A percentile compares a stretch with the other conserved stretches of the same genome.
Evolutionary conservation across 305 asterid species (phyloP).

Genomic region (Withania somnifera): DNA sequence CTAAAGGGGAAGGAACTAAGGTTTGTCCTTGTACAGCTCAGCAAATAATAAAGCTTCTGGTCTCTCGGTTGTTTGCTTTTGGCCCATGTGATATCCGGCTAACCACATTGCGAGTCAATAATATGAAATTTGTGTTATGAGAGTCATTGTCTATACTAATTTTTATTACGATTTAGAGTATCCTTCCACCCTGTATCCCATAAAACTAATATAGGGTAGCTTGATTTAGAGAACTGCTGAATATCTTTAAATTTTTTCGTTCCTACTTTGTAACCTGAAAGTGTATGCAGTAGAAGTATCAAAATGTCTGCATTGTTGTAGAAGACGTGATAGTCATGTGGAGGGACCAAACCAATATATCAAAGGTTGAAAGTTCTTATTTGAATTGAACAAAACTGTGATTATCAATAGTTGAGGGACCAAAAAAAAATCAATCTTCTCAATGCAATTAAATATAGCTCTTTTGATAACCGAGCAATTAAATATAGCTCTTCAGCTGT

Average conservation of each 20-base stretch:
- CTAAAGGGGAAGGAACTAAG: slow-evolving; percentile 83
- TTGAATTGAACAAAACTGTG: neutral
- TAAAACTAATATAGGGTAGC: no score
- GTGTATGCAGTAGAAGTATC: neutral
- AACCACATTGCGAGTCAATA: neutral
- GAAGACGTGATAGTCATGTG: neutral
- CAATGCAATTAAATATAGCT: neutral
- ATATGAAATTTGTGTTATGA: neutral
- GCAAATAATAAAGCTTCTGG: neutral
- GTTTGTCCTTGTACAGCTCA: slow-evolving; percentile 23
- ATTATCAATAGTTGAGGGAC: neutral
- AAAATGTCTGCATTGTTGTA: neutral
- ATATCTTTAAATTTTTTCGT: neutral
- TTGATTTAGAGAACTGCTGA: neutral
- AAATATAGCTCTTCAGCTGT: neutral
- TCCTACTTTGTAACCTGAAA: neutral
- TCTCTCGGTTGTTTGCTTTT: neutral
- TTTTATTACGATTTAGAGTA: neutral
- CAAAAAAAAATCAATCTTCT: neutral
- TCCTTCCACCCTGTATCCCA: neutral
- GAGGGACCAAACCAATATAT: neutral
- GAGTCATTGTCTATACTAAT: neutral
- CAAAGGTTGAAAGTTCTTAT: neutral
- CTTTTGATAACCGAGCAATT: no score
- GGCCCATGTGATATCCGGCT: neutral